Conservation (phyloP, 176 grass and related monocot genomes). For the Aegilops bicornis region DNA sequence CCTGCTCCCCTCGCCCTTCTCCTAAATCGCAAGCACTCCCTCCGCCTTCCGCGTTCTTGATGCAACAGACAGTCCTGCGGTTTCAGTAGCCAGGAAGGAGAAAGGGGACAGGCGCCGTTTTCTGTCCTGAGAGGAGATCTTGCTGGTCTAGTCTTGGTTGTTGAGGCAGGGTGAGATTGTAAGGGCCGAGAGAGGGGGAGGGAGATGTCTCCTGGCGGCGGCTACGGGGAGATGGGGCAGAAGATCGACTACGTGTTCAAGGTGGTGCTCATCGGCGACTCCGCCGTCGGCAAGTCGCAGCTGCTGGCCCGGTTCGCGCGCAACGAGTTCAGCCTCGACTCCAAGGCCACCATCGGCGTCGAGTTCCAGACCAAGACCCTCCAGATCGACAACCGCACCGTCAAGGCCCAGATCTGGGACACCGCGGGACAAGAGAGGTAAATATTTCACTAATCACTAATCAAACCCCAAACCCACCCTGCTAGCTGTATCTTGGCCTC, state of each 20-base stretch:
- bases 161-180: neutral
- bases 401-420: slow-evolving; percentile 91
- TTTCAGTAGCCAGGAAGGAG: neutral
- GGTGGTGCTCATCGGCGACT: slow-evolving; percentile 78
- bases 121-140: neutral
- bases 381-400: slow-evolving; percentile 53
- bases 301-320: slow-evolving; percentile 70
- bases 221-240: slow-evolving; percentile 50
- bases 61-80: neutral
- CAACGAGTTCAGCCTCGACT: slow-evolving; percentile 91
- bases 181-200: neutral
- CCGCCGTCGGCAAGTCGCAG: slow-evolving; percentile 77
- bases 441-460: neutral
- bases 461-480: neutral
- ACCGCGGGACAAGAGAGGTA: slow-evolving; percentile 76
- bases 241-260: slow-evolving; percentile 67
- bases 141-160: neutral
- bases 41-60: neutral
- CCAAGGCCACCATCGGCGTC: slow-evolving; percentile 95
- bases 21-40: neutral
- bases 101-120: too few relatives aligned
- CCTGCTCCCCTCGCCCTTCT: neutral
- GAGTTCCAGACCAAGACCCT: slow-evolving; percentile 79
- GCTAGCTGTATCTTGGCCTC: neutral
- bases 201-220: slow-evolving; percentile 40